Evolutionary conservation across 129 eudicot species (phyloP).

Genomic region (Chrysanthemum lavandulifolium): DNA sequence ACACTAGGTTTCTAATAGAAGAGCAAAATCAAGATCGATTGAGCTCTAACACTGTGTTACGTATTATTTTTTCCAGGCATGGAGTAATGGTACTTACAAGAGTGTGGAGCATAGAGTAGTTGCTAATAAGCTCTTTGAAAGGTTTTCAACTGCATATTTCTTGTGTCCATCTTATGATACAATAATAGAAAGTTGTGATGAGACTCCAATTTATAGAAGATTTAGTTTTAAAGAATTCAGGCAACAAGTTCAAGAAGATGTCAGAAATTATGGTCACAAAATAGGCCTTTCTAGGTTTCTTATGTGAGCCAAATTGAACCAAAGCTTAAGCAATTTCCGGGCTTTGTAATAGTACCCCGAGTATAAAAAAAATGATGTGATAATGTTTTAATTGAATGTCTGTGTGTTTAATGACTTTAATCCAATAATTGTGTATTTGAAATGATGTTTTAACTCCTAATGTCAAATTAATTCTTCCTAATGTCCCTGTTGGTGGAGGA

Average conservation of each 20-base stretch:
- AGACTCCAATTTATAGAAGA: slow-evolving; percentile 47
- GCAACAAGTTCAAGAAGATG: slow-evolving; percentile 78
- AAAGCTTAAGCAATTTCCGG: too few relatives aligned
- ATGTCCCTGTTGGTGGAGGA: slow-evolving; percentile 89
- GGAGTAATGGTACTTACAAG: slow-evolving; percentile 84
- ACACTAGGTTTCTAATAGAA: background rate
- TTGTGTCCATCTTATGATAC: slow-evolving; percentile 73
- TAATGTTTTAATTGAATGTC: too few relatives aligned
- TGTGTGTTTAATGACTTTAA: too few relatives aligned
- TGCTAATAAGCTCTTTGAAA: slow-evolving; percentile 51
- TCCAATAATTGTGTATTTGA: too few relatives aligned
- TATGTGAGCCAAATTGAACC: slow-evolving; percentile 5
- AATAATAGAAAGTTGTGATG: slow-evolving; percentile 45
- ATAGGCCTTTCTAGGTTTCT: slow-evolving; percentile 78
- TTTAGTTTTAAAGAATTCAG: slow-evolving; percentile 73
- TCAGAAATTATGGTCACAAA: slow-evolving; percentile 56
- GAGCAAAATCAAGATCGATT: background rate
- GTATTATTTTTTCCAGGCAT: slow-evolving; percentile 47
- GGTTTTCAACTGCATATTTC: slow-evolving; percentile 79
- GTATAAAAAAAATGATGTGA: too few relatives aligned
- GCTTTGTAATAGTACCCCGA: too few relatives aligned
- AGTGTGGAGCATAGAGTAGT: slow-evolving; percentile 85
- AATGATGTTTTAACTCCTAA: too few relatives aligned
- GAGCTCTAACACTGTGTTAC: background rate
- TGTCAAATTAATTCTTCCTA: slow-evolving; percentile 57